phyloP scores from a whole-genome alignment of 305 asterid genomes.

The Fraxinus greggii region DNA sequence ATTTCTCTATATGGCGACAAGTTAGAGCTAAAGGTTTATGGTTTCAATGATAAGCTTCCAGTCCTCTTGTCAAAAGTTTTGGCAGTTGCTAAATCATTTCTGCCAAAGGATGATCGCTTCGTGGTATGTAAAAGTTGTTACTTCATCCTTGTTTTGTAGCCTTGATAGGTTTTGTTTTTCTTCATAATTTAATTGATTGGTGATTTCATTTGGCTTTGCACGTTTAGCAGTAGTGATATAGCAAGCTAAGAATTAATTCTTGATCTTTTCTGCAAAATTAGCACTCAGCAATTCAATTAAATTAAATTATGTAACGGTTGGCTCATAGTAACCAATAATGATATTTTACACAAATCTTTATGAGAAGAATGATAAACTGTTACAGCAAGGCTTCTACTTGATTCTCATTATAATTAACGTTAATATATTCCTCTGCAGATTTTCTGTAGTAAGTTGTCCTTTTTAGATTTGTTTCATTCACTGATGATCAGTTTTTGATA shows the following conservation, averaged over 20 bases:
- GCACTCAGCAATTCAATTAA: conserved; percentile 11
- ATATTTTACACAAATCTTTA: neutral
- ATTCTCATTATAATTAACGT: conserved; percentile 21
- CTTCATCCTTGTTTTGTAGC: conserved; percentile 16
- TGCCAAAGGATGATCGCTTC: conserved; percentile 87
- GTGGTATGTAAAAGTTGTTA: conserved; percentile 46
- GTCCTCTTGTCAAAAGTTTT: conserved; percentile 78
- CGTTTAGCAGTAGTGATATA: neutral
- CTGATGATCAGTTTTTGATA: conserved; percentile 40
- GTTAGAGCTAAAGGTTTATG: conserved; percentile 90
- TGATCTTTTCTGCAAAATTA: conserved; percentile 7
- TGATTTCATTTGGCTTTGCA: neutral
- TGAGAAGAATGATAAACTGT: neutral
- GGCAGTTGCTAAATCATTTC: conserved; percentile 67
- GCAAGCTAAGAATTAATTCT: neutral
- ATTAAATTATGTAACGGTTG: conserved; percentile 14
- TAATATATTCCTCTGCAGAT: conserved; percentile 21
- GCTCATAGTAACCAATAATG: neutral
- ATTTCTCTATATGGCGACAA: conserved; percentile 82
- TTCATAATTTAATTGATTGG: neutral
- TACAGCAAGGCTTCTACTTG: neutral
- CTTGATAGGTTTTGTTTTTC: neutral
- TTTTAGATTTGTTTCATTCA: conserved; percentile 21
- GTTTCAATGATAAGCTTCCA: conserved; percentile 94
- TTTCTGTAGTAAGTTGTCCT: neutral